Evolutionary conservation across 2,329 filamentous ascomycete species (phyloP).

Genomic region (Colletotrichum camelliae): DNA sequence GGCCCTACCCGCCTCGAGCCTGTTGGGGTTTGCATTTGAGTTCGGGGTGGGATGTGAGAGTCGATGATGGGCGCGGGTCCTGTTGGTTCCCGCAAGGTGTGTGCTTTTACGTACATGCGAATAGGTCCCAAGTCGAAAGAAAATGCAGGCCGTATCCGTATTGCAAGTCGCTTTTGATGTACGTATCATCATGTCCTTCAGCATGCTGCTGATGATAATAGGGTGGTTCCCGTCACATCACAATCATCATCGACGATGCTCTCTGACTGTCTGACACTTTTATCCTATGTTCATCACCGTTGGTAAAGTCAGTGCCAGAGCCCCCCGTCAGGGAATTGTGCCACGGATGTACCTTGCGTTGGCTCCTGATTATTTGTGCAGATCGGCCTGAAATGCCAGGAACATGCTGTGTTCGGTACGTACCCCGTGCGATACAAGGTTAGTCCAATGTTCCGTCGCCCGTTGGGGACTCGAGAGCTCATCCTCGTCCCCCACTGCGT

Average conservation of each 20-base stretch:
- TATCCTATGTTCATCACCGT: background rate
- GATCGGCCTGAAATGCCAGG: constrained; percentile 11
- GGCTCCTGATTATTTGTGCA: constrained; percentile 15
- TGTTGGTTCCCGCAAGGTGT: background rate
- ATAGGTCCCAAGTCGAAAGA: background rate
- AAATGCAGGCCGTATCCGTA: background rate
- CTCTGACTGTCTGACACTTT: background rate
- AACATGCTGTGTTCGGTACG: constrained; percentile 1
- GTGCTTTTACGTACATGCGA: too few species aligned
- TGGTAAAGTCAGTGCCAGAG: background rate
- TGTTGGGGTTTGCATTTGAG: background rate
- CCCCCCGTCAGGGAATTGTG: background rate
- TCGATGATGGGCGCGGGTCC: background rate
- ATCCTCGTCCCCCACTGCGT: constrained; percentile 12
- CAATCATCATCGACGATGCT: background rate
- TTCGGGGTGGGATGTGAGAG: background rate
- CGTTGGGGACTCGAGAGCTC: background rate
- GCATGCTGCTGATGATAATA: background rate
- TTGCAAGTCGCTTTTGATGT: background rate
- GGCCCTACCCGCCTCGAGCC: background rate
- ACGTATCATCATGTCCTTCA: background rate
- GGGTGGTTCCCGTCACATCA: background rate
- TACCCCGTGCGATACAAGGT: background rate
- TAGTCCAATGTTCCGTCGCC: background rate
- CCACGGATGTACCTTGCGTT: background rate